Base-by-base conservation (phyloP, 306 rosid genomes). In the Cyamopsis tetragonoloba region DNA sequence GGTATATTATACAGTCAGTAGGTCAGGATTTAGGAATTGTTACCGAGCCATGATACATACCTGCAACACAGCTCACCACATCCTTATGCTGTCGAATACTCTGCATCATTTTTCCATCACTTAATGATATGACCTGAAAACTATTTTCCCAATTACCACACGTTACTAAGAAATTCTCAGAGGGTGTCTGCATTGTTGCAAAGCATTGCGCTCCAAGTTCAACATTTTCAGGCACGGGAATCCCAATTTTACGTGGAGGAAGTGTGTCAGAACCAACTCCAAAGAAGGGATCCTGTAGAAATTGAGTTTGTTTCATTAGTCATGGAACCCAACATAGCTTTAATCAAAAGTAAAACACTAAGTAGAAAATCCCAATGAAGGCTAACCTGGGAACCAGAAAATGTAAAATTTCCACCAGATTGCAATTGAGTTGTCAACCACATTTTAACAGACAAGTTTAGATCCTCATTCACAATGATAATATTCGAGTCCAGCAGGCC, bases 101-200 rank as follows among this genome's bases (percentile, higher is more conserved):
- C 78, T 92, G 98, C 50, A 92, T 87, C 87, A 92, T 82, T 81
- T 93, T 83, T 69, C 98, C 96, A 76, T 92, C 98, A 17, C 76
- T 81, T 47, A 92, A 76, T 48, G 98, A 89, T 73, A 89, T 89
- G 70, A 89, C 83, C 83, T 89, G 98, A 81, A 92, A 92, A 79
- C 98, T 92, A 77, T 92, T 92, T 84, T 89, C 98, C 98, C 98
- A 92, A 81, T 92, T 89, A 54, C 98, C 98, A 76, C 98, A 87
- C 39, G 98, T 86, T 68, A 92, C 74, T 73, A 92, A 81, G 85
- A 84, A 92, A 43, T 84, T 92, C 78, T 92, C 96, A 0, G 88
- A 73, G 41, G 88, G 72, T 6, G 91, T 81, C 68, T 89, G 98
- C 96, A 89, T 73, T 62, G 86, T 87, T 32, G 88, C 91, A 66